Evolutionary conservation across 805 yeast species (phyloP).

Genomic region (Komagataella kurtzmanii): DNA sequence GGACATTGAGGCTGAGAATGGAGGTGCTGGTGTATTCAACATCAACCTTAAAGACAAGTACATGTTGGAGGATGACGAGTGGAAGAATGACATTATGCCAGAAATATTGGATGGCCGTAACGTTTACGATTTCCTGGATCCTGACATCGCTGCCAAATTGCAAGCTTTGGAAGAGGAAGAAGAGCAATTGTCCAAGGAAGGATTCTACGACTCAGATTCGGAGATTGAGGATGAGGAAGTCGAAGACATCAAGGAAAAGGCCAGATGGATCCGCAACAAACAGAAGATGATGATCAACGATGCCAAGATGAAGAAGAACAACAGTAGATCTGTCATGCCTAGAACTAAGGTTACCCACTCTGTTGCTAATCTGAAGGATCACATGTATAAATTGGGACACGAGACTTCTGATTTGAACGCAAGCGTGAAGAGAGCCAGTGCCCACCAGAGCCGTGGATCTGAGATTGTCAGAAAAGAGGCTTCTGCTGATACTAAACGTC

Average conservation of each 20-base stretch:
- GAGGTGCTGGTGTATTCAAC: slow-evolving; percentile 98
- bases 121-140: slow-evolving; percentile 93
- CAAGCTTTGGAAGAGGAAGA: slow-evolving; percentile 96
- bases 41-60: slow-evolving; percentile 88
- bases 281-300: slow-evolving; percentile 89
- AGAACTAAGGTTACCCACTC: slow-evolving; percentile 76
- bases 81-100: slow-evolving; percentile 97
- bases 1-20: slow-evolving; percentile 87
- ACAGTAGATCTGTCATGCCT: slow-evolving; percentile 81
- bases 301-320: slow-evolving; percentile 76
- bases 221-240: slow-evolving; percentile 45
- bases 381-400: slow-evolving; percentile 82
- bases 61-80: slow-evolving; percentile 85
- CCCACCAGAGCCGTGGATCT: slow-evolving; percentile 46
- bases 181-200: slow-evolving; percentile 84
- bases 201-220: slow-evolving; percentile 86
- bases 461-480: slow-evolving; percentile 60
- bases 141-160: slow-evolving; percentile 86
- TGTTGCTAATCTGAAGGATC: slow-evolving; percentile 70
- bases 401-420: slow-evolving; percentile 53
- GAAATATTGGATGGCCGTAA: slow-evolving; percentile 93
- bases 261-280: slow-evolving; percentile 89
- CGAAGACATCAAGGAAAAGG: slow-evolving; percentile 73
- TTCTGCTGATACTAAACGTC: slow-evolving; percentile 19
- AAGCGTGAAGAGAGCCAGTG: slow-evolving; percentile 27